Conservation (phyloP, 2,329 filamentous ascomycete species). For the Pyricularia pennisetigena region DNA sequence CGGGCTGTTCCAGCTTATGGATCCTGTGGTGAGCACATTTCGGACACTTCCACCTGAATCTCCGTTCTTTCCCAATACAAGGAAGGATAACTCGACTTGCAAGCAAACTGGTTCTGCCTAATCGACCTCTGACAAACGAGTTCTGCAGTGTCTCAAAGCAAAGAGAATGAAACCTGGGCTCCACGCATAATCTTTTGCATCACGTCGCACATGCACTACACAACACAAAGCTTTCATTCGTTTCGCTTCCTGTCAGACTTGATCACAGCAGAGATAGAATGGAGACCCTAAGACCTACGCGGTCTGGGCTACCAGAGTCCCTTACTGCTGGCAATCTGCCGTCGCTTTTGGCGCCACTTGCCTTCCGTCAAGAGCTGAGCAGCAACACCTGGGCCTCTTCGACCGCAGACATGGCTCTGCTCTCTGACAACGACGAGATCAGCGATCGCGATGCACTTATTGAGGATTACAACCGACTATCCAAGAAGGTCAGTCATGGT, state of each 20-base stretch:
- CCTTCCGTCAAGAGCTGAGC: slow-evolving; percentile 17
- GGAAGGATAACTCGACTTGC: background rate
- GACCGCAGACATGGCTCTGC: slow-evolving; percentile 35
- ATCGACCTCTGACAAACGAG: background rate
- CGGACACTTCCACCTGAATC: background rate
- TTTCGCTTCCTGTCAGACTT: background rate
- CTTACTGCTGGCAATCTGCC: background rate
- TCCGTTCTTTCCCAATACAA: background rate
- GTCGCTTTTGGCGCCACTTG: background rate
- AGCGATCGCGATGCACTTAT: slow-evolving; percentile 39
- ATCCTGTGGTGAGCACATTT: background rate
- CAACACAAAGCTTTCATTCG: background rate
- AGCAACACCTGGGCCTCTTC: slow-evolving; percentile 50
- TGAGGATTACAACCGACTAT: slow-evolving; percentile 50
- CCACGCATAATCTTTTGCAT: background rate
- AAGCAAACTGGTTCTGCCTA: background rate
- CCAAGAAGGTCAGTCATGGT: slow-evolving; percentile 36
- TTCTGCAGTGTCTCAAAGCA: background rate
- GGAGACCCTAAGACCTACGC: background rate
- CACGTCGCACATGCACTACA: background rate
- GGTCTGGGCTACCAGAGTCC: background rate
- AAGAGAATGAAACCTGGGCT: background rate
- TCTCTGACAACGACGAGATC: slow-evolving; percentile 38
- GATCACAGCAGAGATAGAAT: background rate
- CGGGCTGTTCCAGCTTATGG: background rate